Conservation (phyloP, 1,284 basidiomycete species). For the Naganishia albida region DNA sequence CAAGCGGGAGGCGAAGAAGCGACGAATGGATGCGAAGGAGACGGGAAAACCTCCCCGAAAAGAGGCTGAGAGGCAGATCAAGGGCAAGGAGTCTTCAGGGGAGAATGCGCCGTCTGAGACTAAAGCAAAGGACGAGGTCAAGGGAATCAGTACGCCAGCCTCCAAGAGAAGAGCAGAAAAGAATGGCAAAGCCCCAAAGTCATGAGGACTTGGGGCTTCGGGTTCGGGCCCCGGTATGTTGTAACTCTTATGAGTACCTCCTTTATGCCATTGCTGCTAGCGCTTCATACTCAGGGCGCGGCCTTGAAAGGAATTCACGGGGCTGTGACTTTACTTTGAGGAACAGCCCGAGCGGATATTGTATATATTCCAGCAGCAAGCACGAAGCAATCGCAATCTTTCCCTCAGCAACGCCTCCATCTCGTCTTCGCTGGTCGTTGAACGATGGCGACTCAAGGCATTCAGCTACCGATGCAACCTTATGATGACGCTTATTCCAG, state of each 20-base stretch:
- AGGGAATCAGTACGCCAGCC: not conserved
- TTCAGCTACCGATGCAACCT: not conserved
- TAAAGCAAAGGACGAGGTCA: not conserved
- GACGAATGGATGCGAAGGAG: conserved; percentile 18
- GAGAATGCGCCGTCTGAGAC: not conserved
- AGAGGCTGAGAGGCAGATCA: conserved; percentile 20
- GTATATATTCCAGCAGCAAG: too few relatives aligned
- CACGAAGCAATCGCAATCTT: too few relatives aligned
- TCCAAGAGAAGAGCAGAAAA: conserved; percentile 14
- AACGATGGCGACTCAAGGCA: not conserved
- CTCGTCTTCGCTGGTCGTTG: too few relatives aligned
- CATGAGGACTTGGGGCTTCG: not conserved
- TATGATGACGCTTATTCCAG: conserved; percentile 1
- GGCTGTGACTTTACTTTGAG: not conserved
- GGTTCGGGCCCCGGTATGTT: not conserved
- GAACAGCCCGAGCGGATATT: too few relatives aligned
- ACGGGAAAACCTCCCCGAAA: conserved; percentile 14
- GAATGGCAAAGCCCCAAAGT: conserved; percentile 3
- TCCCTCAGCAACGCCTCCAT: too few relatives aligned
- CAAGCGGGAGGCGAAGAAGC: conserved; percentile 16
- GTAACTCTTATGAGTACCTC: not conserved
- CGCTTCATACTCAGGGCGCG: not conserved
- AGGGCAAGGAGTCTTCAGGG: not conserved
- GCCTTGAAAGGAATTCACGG: not conserved
- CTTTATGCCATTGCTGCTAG: not conserved